These are phyloP conservation scores for Clarireedia paspali DNA, from an alignment of 2,329 filamentous ascomycete species.

Conservation along the genomic window DNA sequence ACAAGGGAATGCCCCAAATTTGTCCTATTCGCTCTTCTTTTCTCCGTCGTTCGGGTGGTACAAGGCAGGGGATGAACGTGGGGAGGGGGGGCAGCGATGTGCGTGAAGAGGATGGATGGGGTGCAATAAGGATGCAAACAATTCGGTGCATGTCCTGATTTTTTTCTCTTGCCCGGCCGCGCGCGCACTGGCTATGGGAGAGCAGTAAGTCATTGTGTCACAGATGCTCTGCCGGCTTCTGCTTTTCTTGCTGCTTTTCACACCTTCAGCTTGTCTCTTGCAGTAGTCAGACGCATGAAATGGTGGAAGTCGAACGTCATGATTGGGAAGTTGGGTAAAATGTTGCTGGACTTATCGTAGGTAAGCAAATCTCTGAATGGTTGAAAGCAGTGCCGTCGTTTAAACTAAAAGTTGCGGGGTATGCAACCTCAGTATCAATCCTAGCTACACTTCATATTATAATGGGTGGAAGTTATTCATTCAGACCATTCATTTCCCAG, in stretches of 20 bases:
- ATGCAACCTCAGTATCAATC: conserved; percentile 4
- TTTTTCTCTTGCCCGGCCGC: background rate
- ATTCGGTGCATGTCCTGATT: conserved; percentile 3
- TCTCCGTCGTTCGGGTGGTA: background rate
- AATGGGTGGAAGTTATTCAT: background rate
- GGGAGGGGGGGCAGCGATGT: background rate
- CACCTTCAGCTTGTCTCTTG: background rate
- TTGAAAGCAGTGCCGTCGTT: conserved; percentile 6
- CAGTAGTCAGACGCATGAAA: conserved; percentile 9
- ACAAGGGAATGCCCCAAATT: background rate
- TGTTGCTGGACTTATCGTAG: background rate
- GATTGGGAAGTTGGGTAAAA: background rate
- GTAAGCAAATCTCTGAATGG: conserved; percentile 1
- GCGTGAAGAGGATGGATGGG: background rate
- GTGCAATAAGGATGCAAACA: background rate
- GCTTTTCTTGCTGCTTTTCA: background rate
- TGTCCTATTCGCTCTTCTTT: background rate
- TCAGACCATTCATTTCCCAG: background rate
- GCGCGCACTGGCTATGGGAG: background rate
- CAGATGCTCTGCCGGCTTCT: conserved; percentile 4
- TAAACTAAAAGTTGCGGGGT: conserved; percentile 9
- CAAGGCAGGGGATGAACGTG: conserved; percentile 7
- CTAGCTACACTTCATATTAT: background rate
- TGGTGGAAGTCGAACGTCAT: conserved; percentile 5
- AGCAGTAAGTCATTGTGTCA: background rate